Conservation (phyloP, 257 asterid species). For the Forsythia suspensa region DNA sequence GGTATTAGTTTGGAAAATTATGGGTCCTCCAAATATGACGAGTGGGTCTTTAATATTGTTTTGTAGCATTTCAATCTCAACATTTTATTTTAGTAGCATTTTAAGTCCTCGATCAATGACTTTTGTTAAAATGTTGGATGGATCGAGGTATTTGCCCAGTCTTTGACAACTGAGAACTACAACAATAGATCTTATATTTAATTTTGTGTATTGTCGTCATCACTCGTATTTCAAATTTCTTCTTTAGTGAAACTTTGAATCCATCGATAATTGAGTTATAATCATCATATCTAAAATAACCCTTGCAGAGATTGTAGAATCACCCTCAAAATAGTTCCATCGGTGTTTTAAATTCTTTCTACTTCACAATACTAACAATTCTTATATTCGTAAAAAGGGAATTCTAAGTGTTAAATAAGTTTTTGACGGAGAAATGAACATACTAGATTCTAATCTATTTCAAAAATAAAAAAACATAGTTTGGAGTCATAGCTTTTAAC, state of each 20-base stretch:
- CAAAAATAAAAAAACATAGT: too few species aligned
- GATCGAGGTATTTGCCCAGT: background rate
- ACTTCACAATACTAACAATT: too few species aligned
- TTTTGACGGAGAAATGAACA: too few species aligned
- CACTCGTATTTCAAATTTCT: too few species aligned
- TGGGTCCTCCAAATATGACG: background rate
- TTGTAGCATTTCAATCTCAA: background rate
- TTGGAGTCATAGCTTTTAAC: too few species aligned
- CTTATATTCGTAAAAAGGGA: too few species aligned
- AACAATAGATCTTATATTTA: too few species aligned
- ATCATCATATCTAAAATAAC: background rate
- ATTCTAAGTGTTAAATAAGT: too few species aligned
- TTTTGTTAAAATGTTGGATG: background rate
- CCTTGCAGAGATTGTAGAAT: background rate
- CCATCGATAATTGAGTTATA: too few species aligned
- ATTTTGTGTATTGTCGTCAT: background rate
- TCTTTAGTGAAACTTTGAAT: background rate
- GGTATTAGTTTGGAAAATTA: background rate
- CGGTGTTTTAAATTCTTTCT: background rate
- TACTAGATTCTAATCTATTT: too few species aligned
- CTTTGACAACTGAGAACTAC: background rate
- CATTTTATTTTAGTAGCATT: background rate
- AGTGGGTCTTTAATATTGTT: too few species aligned
- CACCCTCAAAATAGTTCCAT: background rate
- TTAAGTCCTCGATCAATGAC: background rate